Percentiles rank a stretch among this genome's conserved stretches.
Evolutionary conservation across 345 rosid species (phyloP).

Genomic region (Eucalyptus viminalis): DNA sequence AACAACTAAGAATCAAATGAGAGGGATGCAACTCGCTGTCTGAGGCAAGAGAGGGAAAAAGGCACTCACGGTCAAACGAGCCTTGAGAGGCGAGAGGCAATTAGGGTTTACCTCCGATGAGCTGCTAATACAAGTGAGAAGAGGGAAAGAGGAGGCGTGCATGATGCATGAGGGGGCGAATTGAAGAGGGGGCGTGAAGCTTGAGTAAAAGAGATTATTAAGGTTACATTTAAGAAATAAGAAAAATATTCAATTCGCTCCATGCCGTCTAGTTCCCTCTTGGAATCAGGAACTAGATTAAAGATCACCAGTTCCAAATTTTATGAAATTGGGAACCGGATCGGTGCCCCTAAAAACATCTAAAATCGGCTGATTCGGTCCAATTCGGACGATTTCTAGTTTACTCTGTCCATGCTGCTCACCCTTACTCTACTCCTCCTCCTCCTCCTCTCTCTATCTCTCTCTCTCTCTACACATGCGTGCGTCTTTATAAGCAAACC

Average conservation of each 20-base stretch:
- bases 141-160: not conserved
- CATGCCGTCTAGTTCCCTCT: accelerated
- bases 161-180: not conserved
- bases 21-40: not conserved
- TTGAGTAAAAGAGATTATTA: not conserved
- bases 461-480: not conserved
- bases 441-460: not conserved
- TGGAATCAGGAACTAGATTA: no score
- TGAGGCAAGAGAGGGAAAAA: not conserved
- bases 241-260: no score
- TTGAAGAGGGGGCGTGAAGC: not conserved
- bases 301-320: no score
- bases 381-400: accelerated
- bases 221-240: not conserved
- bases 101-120: not conserved
- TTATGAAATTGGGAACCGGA: not conserved
- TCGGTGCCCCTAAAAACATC: not conserved
- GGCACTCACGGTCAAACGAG: not conserved
- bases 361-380: no score
- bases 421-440: not conserved
- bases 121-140: not conserved
- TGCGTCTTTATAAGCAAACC: not conserved
- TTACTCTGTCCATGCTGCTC: not conserved
- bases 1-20: not conserved
- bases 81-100: not conserved